A percentile compares a stretch with the other conserved stretches of the same genome.
Conservation (phyloP, 805 yeast genomes). For the Kregervanrija pseudodelftensis region DNA sequence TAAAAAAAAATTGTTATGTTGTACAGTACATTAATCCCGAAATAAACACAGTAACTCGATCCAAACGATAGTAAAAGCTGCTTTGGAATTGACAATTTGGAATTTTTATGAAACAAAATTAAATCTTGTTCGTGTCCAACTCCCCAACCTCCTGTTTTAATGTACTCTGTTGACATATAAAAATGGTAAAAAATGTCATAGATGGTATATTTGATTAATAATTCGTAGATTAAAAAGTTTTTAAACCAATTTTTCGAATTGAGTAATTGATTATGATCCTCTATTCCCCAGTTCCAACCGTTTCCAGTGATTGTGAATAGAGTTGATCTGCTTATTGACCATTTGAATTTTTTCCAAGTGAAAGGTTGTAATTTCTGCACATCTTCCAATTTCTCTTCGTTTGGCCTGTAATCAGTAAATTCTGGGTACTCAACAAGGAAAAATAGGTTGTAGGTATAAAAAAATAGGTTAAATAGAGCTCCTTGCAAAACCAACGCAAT, state of each 20-base stretch:
- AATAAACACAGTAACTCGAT: constrained; percentile 8
- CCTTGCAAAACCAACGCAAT: constrained; percentile 11
- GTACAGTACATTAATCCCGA: constrained; percentile 6
- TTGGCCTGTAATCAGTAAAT: constrained; percentile 8
- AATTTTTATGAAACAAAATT: constrained; percentile 4
- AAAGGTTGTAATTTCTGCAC: constrained; percentile 3
- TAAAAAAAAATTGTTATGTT: not conserved
- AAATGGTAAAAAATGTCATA: constrained; percentile 8
- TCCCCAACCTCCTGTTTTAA: constrained; percentile 10
- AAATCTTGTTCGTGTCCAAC: not conserved
- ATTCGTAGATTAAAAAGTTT: not conserved
- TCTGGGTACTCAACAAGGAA: constrained; percentile 13
- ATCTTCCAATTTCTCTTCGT: constrained; percentile 6
- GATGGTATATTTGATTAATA: constrained; percentile 2
- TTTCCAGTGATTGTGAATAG: constrained; percentile 9
- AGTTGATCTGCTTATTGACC: constrained; percentile 9
- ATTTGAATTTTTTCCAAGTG: constrained; percentile 6
- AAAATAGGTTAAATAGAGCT: constrained; percentile 4
- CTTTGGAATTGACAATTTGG: constrained; percentile 6
- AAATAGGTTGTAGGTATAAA: constrained; percentile 9
- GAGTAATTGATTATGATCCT: not conserved
- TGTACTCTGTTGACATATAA: constrained; percentile 7
- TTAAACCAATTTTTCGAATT: not conserved
- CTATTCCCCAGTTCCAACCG: constrained; percentile 13
- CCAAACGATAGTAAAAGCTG: constrained; percentile 6